Percentiles rank a stretch among this genome's conserved stretches.
These are phyloP conservation scores for Fragosphaeria purpurea DNA, from an alignment of 2,329 filamentous ascomycete genomes.

Conservation along the genomic window DNA sequence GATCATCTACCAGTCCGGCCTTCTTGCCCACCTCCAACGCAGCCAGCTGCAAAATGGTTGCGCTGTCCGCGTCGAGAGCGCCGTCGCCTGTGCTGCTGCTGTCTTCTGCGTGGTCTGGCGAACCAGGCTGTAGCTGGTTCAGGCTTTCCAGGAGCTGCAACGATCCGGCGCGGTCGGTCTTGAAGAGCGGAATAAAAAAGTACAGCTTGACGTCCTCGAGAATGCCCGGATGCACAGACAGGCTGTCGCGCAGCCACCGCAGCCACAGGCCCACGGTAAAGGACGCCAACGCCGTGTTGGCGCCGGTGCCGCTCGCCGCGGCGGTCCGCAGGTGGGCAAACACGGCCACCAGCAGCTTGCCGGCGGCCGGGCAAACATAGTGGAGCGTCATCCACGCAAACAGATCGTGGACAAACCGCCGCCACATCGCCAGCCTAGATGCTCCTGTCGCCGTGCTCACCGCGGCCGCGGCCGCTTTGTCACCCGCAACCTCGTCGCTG, in stretches of 20 bases:
- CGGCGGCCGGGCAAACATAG: conserved; percentile 49
- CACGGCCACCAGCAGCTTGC: conserved; percentile 49
- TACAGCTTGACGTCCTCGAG: conserved; percentile 56
- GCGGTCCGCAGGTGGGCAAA: conserved; percentile 36
- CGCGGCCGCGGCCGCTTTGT: too few species aligned
- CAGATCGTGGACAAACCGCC: conserved; percentile 23
- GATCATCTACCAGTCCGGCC: conserved; percentile 57
- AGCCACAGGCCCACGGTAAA: conserved; percentile 41
- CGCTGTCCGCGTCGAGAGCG: conserved; percentile 32
- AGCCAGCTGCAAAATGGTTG: conserved; percentile 52
- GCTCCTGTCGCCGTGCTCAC: too few species aligned
- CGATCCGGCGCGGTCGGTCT: conserved; percentile 41
- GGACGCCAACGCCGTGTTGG: conserved; percentile 17
- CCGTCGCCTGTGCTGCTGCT: not conserved
- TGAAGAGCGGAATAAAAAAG: conserved; percentile 53
- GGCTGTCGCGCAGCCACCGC: conserved; percentile 42
- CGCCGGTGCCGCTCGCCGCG: conserved; percentile 12
- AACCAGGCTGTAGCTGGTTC: conserved; percentile 33
- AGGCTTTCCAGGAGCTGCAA: conserved; percentile 46
- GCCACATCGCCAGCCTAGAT: conserved; percentile 18
- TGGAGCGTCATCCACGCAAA: conserved; percentile 43
- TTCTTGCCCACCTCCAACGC: conserved; percentile 65
- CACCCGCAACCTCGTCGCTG: conserved; percentile 9
- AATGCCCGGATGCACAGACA: conserved; percentile 38
- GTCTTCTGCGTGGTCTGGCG: conserved; percentile 3